Conservation (phyloP, 2,329 filamentous ascomycete species). For the Raffaelea albimanens region DNA sequence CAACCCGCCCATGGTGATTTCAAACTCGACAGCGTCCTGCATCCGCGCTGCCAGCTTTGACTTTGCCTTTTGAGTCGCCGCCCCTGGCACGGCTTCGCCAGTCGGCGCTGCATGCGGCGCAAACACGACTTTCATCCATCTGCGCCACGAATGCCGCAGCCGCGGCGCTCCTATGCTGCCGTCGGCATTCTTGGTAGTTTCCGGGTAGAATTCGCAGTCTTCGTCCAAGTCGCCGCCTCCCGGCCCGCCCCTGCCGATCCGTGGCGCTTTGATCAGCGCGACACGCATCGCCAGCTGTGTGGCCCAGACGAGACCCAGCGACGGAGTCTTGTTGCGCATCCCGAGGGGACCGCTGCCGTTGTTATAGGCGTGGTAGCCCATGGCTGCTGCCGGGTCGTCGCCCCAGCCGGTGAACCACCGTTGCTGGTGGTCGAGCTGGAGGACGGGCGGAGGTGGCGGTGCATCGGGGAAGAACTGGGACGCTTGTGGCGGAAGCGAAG, state of each 20-base stretch:
- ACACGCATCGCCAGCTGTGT: conserved; percentile 80
- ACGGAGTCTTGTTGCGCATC: conserved; percentile 64
- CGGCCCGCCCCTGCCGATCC: conserved; percentile 26
- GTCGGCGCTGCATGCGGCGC: conserved; percentile 59
- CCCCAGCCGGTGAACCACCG: conserved; percentile 96
- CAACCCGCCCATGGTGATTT: conserved; percentile 61
- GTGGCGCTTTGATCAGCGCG: conserved; percentile 64
- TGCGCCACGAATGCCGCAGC: conserved; percentile 40
- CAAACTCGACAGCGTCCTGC: conserved; percentile 56
- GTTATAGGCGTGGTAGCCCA: no score
- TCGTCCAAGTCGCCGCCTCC: conserved; percentile 19
- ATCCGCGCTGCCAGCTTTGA: no score
- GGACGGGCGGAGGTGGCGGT: conserved; percentile 32
- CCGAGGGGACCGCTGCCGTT: no score
- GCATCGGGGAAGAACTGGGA: conserved; percentile 10
- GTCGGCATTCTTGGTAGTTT: conserved; percentile 10
- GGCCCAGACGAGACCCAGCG: conserved; percentile 81
- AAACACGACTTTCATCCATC: conserved; percentile 86
- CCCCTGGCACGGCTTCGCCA: conserved; percentile 17
- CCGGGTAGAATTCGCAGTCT: conserved; percentile 3
- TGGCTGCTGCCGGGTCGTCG: conserved; percentile 41
- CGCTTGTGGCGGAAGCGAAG: conserved; percentile 9
- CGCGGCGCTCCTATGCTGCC: conserved; percentile 13
- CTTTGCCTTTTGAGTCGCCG: no score
- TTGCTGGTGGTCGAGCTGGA: conserved; percentile 81